Conservation (phyloP, 768 basidiomycete species). For the Tulasnella sp. region DNA sequence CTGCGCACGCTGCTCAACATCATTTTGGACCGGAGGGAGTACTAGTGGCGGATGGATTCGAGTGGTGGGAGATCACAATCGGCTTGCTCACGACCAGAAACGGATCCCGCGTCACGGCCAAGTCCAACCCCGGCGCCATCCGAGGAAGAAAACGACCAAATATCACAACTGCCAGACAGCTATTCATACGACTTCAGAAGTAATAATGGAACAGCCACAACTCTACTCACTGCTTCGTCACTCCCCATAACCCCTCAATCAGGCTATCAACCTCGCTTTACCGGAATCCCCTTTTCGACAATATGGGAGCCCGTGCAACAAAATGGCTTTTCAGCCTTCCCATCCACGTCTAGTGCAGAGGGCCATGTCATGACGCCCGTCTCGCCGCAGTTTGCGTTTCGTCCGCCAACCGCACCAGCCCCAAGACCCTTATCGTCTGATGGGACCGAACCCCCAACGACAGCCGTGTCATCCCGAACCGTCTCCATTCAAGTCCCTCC, state of each 20-base stretch:
- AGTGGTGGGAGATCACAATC: neutral
- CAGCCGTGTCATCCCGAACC: neutral
- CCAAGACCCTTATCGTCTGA: neutral
- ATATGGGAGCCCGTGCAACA: neutral
- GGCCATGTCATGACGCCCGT: neutral
- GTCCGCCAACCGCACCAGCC: neutral
- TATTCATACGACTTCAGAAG: neutral
- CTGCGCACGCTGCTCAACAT: neutral
- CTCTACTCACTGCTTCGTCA: neutral
- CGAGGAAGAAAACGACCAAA: neutral
- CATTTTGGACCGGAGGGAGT: neutral
- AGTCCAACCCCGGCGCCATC: neutral
- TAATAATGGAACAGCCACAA: neutral
- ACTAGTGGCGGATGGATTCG: neutral
- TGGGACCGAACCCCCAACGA: neutral
- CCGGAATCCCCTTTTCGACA: neutral
- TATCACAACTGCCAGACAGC: neutral
- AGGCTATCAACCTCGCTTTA: neutral
- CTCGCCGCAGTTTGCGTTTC: neutral
- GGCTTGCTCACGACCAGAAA: neutral
- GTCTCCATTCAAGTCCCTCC: neutral
- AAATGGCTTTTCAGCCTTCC: neutral
- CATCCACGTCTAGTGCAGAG: neutral
- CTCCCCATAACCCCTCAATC: neutral
- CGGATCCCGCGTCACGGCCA: neutral